These are phyloP conservation scores for Colletotrichum shisoi DNA, from an alignment of 2,329 filamentous ascomycete genomes.

Conservation along the genomic window DNA sequence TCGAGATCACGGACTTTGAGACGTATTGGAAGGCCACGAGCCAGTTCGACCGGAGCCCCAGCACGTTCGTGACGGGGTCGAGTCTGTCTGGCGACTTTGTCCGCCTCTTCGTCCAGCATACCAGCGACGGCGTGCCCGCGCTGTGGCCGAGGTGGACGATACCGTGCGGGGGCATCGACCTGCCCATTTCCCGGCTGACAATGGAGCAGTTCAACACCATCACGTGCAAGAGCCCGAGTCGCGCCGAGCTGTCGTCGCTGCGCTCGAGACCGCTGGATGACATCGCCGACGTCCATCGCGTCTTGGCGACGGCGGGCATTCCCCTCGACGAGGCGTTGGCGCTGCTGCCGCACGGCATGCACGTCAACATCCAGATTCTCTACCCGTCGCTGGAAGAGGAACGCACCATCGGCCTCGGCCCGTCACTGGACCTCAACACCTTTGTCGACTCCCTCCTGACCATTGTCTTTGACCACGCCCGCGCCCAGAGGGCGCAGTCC, in stretches of 20 bases:
- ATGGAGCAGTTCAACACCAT: conserved; percentile 73
- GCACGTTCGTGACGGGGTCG: conserved; percentile 89
- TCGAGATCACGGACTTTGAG: conserved; percentile 97
- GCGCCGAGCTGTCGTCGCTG: conserved; percentile 55
- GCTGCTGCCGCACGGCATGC: conserved; percentile 78
- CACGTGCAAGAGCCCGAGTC: conserved; percentile 55
- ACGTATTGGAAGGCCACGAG: conserved; percentile 99
- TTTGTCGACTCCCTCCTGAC: conserved; percentile 85
- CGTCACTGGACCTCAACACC: conserved; percentile 81
- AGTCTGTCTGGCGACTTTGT: conserved; percentile 97
- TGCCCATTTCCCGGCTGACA: conserved; percentile 81
- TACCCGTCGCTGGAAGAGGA: conserved; percentile 84
- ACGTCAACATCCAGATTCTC: conserved; percentile 90
- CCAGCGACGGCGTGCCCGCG: conserved; percentile 84
- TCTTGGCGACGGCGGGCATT: conserved; percentile 79
- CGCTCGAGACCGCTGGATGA: conserved; percentile 58
- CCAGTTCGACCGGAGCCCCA: conserved; percentile 84
- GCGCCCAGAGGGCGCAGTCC: conserved; percentile 68
- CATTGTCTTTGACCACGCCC: conserved; percentile 90
- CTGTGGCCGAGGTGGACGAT: conserved; percentile 88
- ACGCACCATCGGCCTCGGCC: conserved; percentile 71
- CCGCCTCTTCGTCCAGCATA: conserved; percentile 89
- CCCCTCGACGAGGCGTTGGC: conserved; percentile 79
- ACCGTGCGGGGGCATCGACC: conserved; percentile 75
- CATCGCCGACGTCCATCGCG: conserved; percentile 73